phyloP scores from a whole-genome alignment of 352 stramenopile genomes.

The Globisporangium acanthophoron region DNA sequence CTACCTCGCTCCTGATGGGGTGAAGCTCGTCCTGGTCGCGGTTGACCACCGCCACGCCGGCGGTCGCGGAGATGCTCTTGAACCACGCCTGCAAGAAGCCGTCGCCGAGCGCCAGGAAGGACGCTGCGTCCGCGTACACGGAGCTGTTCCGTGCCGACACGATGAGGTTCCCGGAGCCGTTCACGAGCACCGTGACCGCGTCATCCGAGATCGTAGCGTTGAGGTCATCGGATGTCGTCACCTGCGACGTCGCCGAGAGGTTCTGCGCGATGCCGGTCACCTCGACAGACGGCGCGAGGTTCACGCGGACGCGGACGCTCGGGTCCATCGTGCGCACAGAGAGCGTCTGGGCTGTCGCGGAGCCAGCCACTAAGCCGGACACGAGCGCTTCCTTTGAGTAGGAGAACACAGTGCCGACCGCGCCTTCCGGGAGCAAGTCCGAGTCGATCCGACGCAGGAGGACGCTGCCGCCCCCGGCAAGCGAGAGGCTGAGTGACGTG shows the following conservation, averaged over 20 bases:
- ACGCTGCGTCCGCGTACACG: neutral
- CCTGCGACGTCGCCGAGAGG: neutral
- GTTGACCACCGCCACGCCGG: neutral
- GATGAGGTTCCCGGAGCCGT: constrained; percentile 4
- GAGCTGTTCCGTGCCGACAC: neutral
- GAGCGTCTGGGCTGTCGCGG: neutral
- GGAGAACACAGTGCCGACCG: neutral
- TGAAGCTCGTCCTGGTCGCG: neutral
- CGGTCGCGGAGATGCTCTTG: neutral
- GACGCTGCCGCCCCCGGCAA: neutral
- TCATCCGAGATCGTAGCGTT: neutral
- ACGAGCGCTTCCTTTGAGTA: neutral
- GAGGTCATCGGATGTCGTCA: neutral
- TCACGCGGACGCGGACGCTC: neutral
- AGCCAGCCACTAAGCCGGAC: neutral
- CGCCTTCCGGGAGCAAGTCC: constrained; percentile 1
- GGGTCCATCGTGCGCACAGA: neutral
- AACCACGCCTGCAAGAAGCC: constrained; percentile 1
- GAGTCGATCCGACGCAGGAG: neutral
- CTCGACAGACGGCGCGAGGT: neutral
- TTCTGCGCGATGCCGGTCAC: constrained; percentile 1
- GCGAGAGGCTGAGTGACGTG: neutral
- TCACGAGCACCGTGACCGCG: neutral
- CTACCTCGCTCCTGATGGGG: too few species aligned
- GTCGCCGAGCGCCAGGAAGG: neutral